These are phyloP conservation scores for Botryotinia calthae DNA, from an alignment of 2,329 filamentous ascomycete genomes.

Conservation along the genomic window DNA sequence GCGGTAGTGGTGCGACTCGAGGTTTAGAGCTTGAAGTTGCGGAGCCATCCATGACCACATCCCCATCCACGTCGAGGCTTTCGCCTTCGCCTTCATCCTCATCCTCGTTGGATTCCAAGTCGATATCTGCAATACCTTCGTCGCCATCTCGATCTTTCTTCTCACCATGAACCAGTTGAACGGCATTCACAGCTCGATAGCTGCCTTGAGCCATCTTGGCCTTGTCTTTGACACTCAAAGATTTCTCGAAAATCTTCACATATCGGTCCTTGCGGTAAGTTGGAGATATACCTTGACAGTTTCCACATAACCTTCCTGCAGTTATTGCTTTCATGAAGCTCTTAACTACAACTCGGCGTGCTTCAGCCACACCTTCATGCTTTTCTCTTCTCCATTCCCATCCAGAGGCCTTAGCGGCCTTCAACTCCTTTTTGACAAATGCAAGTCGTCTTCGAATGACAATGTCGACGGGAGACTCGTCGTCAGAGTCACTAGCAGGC, in stretches of 20 bases:
- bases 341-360: constrained; percentile 72
- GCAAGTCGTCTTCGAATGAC: constrained; percentile 56
- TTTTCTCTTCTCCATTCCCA: constrained; percentile 54
- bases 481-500: constrained; percentile 33
- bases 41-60: constrained; percentile 53
- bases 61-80: constrained; percentile 53
- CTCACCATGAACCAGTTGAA: constrained; percentile 42
- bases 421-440: constrained; percentile 73
- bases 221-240: constrained; percentile 70
- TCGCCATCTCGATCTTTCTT: constrained; percentile 46
- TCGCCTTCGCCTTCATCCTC: constrained; percentile 45
- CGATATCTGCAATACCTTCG: constrained; percentile 68
- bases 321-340: constrained; percentile 76
- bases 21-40: constrained; percentile 38
- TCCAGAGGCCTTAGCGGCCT: constrained; percentile 48
- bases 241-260: constrained; percentile 90
- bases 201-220: constrained; percentile 69
- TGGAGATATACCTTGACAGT: constrained; percentile 69
- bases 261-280: constrained; percentile 84
- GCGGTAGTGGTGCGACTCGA: constrained; percentile 46
- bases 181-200: constrained; percentile 48
- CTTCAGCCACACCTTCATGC: constrained; percentile 78
- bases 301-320: constrained; percentile 65
- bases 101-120: constrained; percentile 49
- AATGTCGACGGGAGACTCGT: constrained; percentile 43